Percentiles rank a stretch among this genome's conserved stretches.
These are phyloP conservation scores for Brassica cretica DNA, from an alignment of 345 rosid genomes.

Conservation along the genomic window DNA sequence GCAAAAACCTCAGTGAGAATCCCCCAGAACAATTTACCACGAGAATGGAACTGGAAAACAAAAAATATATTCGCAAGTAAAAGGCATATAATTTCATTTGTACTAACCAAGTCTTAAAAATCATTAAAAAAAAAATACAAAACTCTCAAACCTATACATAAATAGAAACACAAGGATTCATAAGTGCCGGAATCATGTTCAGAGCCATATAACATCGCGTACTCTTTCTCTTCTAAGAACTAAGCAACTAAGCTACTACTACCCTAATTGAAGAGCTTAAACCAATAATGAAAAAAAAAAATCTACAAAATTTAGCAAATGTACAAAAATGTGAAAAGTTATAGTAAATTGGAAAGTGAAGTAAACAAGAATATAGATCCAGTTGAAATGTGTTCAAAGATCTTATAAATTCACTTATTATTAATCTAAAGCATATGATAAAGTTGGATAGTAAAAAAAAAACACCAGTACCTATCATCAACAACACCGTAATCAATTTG, in stretches of 20 bases:
- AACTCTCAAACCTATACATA: constrained; percentile 9
- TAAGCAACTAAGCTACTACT: constrained; percentile 14
- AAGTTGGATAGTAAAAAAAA: neutral
- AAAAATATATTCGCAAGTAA: neutral
- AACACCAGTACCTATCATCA: neutral
- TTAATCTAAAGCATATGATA: neutral
- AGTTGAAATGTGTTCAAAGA: neutral
- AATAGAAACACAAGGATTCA: constrained; percentile 9
- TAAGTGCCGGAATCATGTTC: neutral
- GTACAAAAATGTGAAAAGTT: neutral
- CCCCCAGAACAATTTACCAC: constrained; percentile 1
- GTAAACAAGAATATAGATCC: constrained; percentile 8
- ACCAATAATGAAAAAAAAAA: neutral
- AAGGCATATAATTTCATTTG: neutral
- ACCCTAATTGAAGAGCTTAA: constrained; percentile 12
- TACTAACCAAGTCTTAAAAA: neutral
- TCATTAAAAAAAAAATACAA: neutral
- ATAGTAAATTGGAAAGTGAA: neutral
- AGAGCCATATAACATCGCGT: neutral
- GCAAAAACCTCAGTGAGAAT: constrained; percentile 18
- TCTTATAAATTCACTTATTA: neutral
- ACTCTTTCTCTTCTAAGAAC: neutral
- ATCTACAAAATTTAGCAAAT: neutral
- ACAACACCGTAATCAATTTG: neutral
- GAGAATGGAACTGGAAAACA: constrained; percentile 5